Percentiles rank a stretch among this genome's conserved stretches.
phyloP scores from a whole-genome alignment of 768 basidiomycete genomes.

The Tremella yokohamensis region DNA sequence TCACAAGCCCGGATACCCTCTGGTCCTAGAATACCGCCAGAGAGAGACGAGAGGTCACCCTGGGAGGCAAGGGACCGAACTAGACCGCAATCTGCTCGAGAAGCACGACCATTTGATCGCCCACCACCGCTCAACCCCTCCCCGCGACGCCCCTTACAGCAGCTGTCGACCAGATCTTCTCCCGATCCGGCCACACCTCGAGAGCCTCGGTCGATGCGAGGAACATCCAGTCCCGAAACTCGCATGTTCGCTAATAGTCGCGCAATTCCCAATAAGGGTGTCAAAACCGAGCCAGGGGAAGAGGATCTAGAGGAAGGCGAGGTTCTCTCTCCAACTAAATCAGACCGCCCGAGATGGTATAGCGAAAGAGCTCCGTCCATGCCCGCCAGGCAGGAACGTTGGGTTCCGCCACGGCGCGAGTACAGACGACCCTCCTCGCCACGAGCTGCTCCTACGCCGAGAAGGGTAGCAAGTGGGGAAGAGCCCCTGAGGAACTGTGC shows the following conservation, averaged over 20 bases:
- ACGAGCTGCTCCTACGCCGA: not conserved
- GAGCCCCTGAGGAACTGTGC: not conserved
- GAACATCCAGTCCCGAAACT: constrained; percentile 23
- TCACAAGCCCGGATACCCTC: not conserved
- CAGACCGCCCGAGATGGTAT: constrained; percentile 3
- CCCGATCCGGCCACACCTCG: constrained; percentile 11
- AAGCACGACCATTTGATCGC: not conserved
- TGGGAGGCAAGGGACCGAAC: not conserved
- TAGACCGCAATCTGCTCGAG: constrained; percentile 4
- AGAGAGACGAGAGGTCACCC: constrained; percentile 8
- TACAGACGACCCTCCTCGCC: not conserved
- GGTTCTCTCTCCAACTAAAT: constrained; percentile 26
- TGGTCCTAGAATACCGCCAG: not conserved
- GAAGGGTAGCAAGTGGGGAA: not conserved
- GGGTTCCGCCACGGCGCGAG: constrained; percentile 1
- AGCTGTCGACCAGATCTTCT: constrained; percentile 13
- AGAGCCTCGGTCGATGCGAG: constrained; percentile 21
- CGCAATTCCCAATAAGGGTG: not conserved
- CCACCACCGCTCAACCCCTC: not conserved
- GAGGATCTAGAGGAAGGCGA: constrained; percentile 40
- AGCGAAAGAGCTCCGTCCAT: not conserved
- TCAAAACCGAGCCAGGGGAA: constrained; percentile 13
- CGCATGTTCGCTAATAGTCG: not conserved
- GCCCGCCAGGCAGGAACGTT: not conserved
- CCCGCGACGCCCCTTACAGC: not conserved